Percentiles rank a stretch among this genome's conserved stretches.
phyloP scores from a whole-genome alignment of 2,329 filamentous ascomycete genomes.

The Colletotrichum gigasporum region DNA sequence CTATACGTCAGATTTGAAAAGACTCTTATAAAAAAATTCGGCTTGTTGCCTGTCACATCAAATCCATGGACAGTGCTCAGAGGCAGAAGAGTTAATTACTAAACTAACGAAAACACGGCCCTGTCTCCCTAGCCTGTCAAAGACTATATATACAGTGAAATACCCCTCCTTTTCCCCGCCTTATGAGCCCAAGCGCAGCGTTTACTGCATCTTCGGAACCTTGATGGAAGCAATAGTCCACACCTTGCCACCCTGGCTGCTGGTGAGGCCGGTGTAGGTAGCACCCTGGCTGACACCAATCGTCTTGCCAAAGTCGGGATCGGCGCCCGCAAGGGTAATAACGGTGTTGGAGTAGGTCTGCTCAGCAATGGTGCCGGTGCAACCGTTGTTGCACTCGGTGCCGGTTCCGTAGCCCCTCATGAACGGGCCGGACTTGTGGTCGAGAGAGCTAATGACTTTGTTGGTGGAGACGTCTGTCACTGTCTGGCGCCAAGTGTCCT shows the following conservation, averaged over 20 bases:
- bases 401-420: constrained; percentile 51
- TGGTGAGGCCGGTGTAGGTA: constrained; percentile 44
- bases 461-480: constrained; percentile 47
- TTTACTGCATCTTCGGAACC: constrained; percentile 37
- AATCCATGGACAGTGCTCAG: no score
- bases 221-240: constrained; percentile 48
- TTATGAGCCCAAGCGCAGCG: not conserved
- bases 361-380: constrained; percentile 47
- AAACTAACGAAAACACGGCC: not conserved
- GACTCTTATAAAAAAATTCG: no score
- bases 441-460: constrained; percentile 43
- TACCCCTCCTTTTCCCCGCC: not conserved
- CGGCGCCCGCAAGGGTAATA: constrained; percentile 47
- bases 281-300: constrained; percentile 40
- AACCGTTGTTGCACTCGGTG: constrained; percentile 49
- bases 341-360: constrained; percentile 50
- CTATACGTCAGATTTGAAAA: no score
- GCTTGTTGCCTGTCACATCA: no score
- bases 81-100: not conserved
- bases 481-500: constrained; percentile 36
- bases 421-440: constrained; percentile 43
- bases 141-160: constrained; percentile 21
- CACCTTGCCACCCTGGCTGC: constrained; percentile 44
- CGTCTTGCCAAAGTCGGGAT: constrained; percentile 40
- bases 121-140: constrained; percentile 1